Evolutionary conservation across 225 moss, liverwort and hornwort genomes (phyloP).

Genomic region (Polytrichum formosum): DNA sequence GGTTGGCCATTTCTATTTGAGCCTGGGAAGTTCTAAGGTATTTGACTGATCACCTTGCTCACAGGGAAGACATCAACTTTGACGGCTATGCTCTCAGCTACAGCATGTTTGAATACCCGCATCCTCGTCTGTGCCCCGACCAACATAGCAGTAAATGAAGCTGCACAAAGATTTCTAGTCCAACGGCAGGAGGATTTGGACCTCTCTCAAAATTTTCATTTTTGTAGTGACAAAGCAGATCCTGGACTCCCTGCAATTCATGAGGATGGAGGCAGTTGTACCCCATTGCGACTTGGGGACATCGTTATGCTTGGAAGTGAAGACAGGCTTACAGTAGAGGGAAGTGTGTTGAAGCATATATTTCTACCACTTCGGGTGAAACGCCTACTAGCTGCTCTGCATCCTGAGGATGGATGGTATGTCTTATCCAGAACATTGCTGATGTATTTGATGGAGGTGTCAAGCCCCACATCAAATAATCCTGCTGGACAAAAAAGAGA

Average conservation of each 20-base stretch:
- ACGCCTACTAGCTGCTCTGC: conserved; percentile 48
- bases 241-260: conserved; percentile 14
- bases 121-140: conserved; percentile 61
- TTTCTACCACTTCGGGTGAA: conserved; percentile 55
- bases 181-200: conserved; percentile 32
- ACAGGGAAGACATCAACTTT: conserved; percentile 60
- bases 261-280: conserved; percentile 19
- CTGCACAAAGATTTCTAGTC: conserved; percentile 44
- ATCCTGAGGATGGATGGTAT: conserved; percentile 30
- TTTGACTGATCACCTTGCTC: conserved; percentile 5
- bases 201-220: conserved; percentile 26
- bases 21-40: neutral
- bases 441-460: conserved; percentile 25
- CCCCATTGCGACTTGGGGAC: conserved; percentile 45
- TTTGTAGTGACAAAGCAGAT: conserved; percentile 34
- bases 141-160: conserved; percentile 59
- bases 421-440: conserved; percentile 14
- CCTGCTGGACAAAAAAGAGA: conserved; percentile 2
- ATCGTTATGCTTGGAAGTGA: conserved; percentile 62
- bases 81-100: conserved; percentile 46
- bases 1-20: too few species aligned
- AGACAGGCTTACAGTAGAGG: conserved; percentile 53
- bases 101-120: conserved; percentile 40
- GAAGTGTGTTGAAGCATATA: conserved; percentile 47
- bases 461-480: conserved; percentile 9